phyloP scores from a whole-genome alignment of 768 basidiomycete species.

The Tricholoma saponaceum region DNA sequence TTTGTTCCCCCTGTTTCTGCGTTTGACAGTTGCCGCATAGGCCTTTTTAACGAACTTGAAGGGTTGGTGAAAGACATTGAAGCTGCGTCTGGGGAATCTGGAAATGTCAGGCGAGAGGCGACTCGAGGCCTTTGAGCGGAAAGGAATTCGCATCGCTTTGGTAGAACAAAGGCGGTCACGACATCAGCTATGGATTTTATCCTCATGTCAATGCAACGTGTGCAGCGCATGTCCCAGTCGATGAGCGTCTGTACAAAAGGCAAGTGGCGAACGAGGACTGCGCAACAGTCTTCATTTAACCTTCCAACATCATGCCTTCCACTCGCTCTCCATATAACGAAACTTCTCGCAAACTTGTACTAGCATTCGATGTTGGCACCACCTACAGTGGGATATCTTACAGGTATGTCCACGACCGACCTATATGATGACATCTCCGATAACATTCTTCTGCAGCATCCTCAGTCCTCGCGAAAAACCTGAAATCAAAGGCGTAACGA shows the following conservation, averaged over 20 bases:
- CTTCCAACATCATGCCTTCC: conserved; percentile 9
- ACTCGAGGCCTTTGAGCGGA: neutral
- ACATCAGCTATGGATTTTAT: neutral
- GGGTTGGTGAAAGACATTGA: neutral
- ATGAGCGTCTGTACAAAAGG: neutral
- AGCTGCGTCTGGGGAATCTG: neutral
- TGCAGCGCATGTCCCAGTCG: conserved; percentile 2
- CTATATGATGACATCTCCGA: too few relatives aligned
- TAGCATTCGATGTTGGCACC: conserved; percentile 51
- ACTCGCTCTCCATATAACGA: conserved; percentile 35
- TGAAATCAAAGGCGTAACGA: conserved; percentile 37
- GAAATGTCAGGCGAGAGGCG: neutral
- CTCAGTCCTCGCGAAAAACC: conserved; percentile 32
- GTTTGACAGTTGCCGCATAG: neutral
- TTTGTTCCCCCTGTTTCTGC: neutral
- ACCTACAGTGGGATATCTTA: conserved; percentile 50
- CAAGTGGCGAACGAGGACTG: neutral
- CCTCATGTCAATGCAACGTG: conserved; percentile 7
- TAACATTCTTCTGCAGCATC: conserved; percentile 17
- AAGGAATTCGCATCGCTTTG: neutral
- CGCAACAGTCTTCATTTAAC: neutral
- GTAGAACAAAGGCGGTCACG: neutral
- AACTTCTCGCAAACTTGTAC: conserved; percentile 34
- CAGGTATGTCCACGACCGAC: conserved; percentile 16
- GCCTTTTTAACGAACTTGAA: neutral